Conservation (phyloP, 345 rosid genomes). For the Rhodamnia rubescens region DNA sequence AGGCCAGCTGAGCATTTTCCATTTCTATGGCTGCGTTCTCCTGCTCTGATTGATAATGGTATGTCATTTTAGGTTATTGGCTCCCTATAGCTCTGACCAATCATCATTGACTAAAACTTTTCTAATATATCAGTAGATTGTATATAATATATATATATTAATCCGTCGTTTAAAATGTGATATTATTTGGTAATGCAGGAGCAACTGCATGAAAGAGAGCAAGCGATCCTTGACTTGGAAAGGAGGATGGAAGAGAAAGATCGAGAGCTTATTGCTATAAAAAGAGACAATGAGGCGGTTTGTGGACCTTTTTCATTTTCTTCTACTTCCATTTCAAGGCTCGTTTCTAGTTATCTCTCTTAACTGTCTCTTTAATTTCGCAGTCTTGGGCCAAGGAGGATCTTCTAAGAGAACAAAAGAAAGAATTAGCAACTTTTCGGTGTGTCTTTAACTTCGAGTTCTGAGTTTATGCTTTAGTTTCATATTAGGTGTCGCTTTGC, state of each 20-base stretch:
- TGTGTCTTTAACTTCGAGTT: conserved; percentile 2
- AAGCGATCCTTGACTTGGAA: conserved; percentile 49
- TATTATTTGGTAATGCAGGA: conserved; percentile 38
- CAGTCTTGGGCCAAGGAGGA: conserved; percentile 99
- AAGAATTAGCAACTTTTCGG: conserved; percentile 84
- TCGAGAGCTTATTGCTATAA: conserved; percentile 75
- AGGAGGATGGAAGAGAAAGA: conserved; percentile 82
- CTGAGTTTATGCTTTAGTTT: background rate
- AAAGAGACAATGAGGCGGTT: conserved; percentile 84
- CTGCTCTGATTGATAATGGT: background rate
- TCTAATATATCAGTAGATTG: background rate
- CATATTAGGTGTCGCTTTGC: background rate
- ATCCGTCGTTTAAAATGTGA: background rate
- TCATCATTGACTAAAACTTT: background rate
- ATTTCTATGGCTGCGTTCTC: background rate
- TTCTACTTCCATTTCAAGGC: background rate
- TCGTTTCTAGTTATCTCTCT: background rate
- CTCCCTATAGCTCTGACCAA: background rate
- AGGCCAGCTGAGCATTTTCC: background rate
- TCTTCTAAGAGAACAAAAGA: conserved; percentile 78
- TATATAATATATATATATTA: background rate
- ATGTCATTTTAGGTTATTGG: background rate
- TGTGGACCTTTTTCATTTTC: conserved; percentile 7
- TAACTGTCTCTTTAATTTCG: background rate
- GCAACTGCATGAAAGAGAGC: conserved; percentile 62